phyloP scores from a whole-genome alignment of 495 filamentous ascomycete species.

The Podospora appendiculata region DNA sequence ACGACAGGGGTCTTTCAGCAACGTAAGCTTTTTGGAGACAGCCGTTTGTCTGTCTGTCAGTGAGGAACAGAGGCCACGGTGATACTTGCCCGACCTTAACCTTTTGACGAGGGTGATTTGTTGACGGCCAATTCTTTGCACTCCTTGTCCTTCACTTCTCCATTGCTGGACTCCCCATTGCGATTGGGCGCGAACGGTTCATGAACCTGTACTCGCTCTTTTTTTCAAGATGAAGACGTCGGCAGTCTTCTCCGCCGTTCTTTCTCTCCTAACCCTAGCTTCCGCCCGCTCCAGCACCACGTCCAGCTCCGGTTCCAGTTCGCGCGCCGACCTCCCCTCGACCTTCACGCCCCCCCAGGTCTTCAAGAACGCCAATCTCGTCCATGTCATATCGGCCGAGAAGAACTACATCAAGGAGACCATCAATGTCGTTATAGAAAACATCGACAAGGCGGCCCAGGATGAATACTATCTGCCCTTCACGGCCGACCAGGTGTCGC shows the following conservation, averaged over 20 bases:
- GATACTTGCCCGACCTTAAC: constrained; percentile 7
- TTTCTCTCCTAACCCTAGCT: constrained; percentile 38
- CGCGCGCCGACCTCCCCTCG: constrained; percentile 44
- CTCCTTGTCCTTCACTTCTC: neutral
- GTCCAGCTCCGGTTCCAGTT: constrained; percentile 31
- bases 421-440: constrained; percentile 91
- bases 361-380: constrained; percentile 85
- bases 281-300: constrained; percentile 17
- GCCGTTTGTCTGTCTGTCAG: constrained; percentile 5
- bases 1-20: constrained; percentile 24
- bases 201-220: constrained; percentile 27
- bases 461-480: constrained; percentile 86
- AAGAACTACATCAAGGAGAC: constrained; percentile 84
- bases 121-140: constrained; percentile 5
- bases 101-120: constrained; percentile 4
- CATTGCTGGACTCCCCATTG: neutral
- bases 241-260: constrained; percentile 39
- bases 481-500: constrained; percentile 60
- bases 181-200: constrained; percentile 14
- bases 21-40: constrained; percentile 33
- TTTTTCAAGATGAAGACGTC: constrained; percentile 46
- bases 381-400: constrained; percentile 85
- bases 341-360: constrained; percentile 81
- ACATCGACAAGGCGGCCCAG: constrained; percentile 64
- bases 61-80: constrained; percentile 17